Evolutionary conservation across 1,139 yeast species (phyloP).

Genomic region (Nakaseomyces nivariensis): DNA sequence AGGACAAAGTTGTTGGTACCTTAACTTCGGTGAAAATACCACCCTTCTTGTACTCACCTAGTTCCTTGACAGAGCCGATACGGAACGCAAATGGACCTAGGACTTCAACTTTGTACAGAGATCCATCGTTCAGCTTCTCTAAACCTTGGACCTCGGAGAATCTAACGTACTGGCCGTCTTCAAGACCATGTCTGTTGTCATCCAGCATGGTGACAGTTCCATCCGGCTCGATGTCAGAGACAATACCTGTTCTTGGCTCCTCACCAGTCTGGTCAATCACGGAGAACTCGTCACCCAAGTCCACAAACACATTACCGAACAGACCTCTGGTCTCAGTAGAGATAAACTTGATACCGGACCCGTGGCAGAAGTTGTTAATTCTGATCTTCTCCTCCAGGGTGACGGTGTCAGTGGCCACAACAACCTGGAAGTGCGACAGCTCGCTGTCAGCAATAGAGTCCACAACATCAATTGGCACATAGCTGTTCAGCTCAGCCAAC

Average conservation of each 20-base stretch:
- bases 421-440: slow-evolving; percentile 59
- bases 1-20: slow-evolving; percentile 56
- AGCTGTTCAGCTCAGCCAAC: slow-evolving; percentile 74
- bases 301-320: slow-evolving; percentile 83
- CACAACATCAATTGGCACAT: slow-evolving; percentile 76
- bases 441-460: slow-evolving; percentile 42
- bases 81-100: slow-evolving; percentile 90
- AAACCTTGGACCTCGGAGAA: slow-evolving; percentile 80
- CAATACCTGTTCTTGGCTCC: slow-evolving; percentile 79
- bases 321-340: slow-evolving; percentile 78
- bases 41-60: slow-evolving; percentile 67
- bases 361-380: slow-evolving; percentile 69
- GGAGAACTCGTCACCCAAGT: slow-evolving; percentile 73
- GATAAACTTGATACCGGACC: slow-evolving; percentile 65
- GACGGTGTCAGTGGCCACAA: slow-evolving; percentile 69
- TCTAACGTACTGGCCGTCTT: slow-evolving; percentile 84
- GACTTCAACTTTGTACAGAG: slow-evolving; percentile 67
- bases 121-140: slow-evolving; percentile 54
- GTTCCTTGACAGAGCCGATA: slow-evolving; percentile 42
- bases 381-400: slow-evolving; percentile 65
- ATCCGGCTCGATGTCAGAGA: slow-evolving; percentile 76
- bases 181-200: slow-evolving; percentile 85
- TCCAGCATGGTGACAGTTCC: slow-evolving; percentile 91
- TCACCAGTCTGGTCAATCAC: slow-evolving; percentile 86
- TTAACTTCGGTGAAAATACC: slow-evolving; percentile 92